Evolutionary conservation across 225 moss, liverwort and hornwort species (phyloP), one percentile per base, ranked within the genome.

Genomic region (Neckera pumila): DNA sequence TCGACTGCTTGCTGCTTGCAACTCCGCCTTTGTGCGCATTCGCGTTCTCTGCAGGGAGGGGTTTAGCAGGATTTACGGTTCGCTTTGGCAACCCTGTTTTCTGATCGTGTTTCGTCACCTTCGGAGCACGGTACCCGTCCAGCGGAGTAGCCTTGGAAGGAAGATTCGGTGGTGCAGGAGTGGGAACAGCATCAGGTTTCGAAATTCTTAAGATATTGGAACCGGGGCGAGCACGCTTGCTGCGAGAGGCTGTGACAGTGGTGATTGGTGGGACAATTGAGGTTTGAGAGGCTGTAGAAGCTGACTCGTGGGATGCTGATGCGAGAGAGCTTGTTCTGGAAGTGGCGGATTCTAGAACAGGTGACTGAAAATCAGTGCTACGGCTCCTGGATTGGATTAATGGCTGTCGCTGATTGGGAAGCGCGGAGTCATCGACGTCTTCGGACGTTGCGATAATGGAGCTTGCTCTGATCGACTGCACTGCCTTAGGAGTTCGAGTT

Each of bases 61-160:
- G 58, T 33, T 86, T 91, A 17, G 87, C 87, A 88, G 67, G 79
- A 74, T 63, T 60, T 73, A 79, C 49, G 71, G 33, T 83, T 49
- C 72, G 78, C 60, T 86, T 91, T 25, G 79, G 45, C 56, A 72
- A 54, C 42, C 75, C 80, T 27, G 62, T 22, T 80, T 86, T 83
- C 49, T 38, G 57, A 54, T 53, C 43, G 47, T 18, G 64, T 9
- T 70, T 79, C 67, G 21, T 84, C 49, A 75, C 45, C 77, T 88
- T 90, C 33, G 79, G 82, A 66, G 85, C 85, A 23, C 74, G 90
- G 40, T 58, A 61, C 20, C 91, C 92, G 34, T 86, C 72, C 10
- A 89, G 89, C 38, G 89, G 64, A 45, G 88, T 84, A 71, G 79
- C 89, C 59, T 89, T 91, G 79, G 89, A 65, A 65, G 61, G 31